These are phyloP conservation scores for Gynandropsis gynandra DNA, from an alignment of 345 rosid species.

Conservation along the genomic window DNA sequence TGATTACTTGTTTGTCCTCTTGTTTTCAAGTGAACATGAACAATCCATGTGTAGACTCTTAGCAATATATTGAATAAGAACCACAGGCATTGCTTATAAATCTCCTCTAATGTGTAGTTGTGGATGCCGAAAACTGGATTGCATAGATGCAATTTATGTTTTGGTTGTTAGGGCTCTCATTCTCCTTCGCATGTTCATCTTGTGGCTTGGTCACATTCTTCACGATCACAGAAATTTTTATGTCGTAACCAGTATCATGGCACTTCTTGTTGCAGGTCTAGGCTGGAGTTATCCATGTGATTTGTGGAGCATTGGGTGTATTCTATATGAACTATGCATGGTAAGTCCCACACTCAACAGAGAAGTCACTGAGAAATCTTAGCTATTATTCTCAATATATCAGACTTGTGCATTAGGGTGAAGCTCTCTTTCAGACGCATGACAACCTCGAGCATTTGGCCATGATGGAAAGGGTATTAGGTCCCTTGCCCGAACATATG, in stretches of 20 bases:
- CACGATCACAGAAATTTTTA: too few species aligned
- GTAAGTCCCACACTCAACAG: conserved; percentile 27
- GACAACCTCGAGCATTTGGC: conserved; percentile 85
- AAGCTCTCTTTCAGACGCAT: conserved; percentile 75
- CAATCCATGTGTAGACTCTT: too few species aligned
- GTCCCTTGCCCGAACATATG: conserved; percentile 63
- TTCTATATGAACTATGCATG: conserved; percentile 65
- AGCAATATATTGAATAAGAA: too few species aligned
- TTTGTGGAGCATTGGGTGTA: conserved; percentile 83
- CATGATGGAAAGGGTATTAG: conserved; percentile 74
- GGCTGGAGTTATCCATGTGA: conserved; percentile 92
- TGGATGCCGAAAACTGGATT: too few species aligned
- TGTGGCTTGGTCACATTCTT: too few species aligned
- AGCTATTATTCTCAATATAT: conserved; percentile 7
- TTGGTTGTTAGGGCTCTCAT: too few species aligned
- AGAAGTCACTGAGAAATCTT: neutral
- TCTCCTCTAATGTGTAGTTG: too few species aligned
- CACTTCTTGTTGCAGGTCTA: conserved; percentile 42
- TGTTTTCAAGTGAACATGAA: neutral
- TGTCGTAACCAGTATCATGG: neutral
- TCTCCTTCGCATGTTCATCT: too few species aligned
- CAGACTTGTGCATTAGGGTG: conserved; percentile 40
- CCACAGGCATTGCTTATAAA: too few species aligned
- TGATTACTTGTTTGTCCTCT: neutral
- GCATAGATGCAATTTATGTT: too few species aligned